Conservation (phyloP, 75 land plant genomes). For the Selaginella tamariscina region DNA sequence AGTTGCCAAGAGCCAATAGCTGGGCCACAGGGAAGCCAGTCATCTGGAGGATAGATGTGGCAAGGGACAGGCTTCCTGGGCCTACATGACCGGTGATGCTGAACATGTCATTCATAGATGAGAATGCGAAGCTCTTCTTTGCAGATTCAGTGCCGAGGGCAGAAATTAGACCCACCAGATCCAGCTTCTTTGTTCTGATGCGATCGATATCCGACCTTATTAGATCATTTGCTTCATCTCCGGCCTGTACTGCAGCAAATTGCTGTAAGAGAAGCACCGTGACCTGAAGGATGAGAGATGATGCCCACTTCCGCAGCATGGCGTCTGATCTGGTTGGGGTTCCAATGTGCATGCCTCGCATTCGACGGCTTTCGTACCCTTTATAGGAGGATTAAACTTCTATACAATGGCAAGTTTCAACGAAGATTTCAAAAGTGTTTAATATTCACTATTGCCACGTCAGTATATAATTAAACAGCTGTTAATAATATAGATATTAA, state of each 20-base stretch:
- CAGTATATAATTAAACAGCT: no score
- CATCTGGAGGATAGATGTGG: slow-evolving; percentile 9
- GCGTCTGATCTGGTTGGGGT: neutral
- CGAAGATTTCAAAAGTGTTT: no score
- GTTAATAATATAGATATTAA: no score
- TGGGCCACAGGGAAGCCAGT: neutral
- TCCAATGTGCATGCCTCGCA: no score
- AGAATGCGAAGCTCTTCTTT: slow-evolving; percentile 10
- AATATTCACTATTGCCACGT: no score
- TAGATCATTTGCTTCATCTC: neutral
- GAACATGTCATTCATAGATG: slow-evolving; percentile 8
- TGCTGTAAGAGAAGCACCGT: neutral
- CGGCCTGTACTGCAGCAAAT: neutral
- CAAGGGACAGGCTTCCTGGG: slow-evolving; percentile 9
- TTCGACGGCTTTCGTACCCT: no score
- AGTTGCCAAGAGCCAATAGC: slow-evolving; percentile 8
- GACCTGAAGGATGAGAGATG: neutral
- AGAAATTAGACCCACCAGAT: slow-evolving; percentile 13
- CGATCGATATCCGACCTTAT: no score
- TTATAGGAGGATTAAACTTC: no score
- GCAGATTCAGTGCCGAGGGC: slow-evolving; percentile 10
- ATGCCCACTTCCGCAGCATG: slow-evolving; percentile 1
- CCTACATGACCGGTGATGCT: slow-evolving; percentile 9
- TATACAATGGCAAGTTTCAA: no score
- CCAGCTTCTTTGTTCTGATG: slow-evolving; percentile 1